Evolutionary conservation across 2,329 filamentous ascomycete species (phyloP).

Genomic region (Penicillium vulpinum): DNA sequence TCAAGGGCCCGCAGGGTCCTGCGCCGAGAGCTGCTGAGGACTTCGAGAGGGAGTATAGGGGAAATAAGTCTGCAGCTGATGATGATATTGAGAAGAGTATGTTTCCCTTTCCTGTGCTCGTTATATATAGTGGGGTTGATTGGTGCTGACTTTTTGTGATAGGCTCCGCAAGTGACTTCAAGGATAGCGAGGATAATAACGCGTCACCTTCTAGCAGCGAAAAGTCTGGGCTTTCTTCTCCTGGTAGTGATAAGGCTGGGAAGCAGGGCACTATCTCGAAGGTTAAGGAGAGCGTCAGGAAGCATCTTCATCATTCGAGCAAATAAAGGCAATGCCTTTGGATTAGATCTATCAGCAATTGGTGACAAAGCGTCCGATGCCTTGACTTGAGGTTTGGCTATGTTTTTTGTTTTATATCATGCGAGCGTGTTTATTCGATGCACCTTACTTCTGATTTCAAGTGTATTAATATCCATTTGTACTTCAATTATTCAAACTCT

Average conservation of each 20-base stretch:
- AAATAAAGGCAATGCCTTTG: neutral
- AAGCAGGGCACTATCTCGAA: constrained; percentile 22
- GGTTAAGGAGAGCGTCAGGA: constrained; percentile 25
- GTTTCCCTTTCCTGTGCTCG: neutral
- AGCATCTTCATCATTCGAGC: constrained; percentile 16
- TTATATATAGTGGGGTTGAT: neutral
- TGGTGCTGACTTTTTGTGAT: neutral
- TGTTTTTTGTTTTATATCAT: neutral
- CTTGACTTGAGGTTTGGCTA: neutral
- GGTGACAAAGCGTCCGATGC: neutral
- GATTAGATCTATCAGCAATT: neutral
- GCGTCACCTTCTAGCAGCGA: neutral
- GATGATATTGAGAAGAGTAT: neutral
- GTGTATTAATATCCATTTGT: constrained; percentile 12
- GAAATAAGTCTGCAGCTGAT: constrained; percentile 13
- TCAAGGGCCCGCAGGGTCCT: constrained; percentile 30
- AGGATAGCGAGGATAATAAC: constrained; percentile 5
- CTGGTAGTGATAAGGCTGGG: constrained; percentile 1
- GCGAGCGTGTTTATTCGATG: neutral
- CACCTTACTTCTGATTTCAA: neutral
- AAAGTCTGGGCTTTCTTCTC: neutral
- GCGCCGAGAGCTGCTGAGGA: constrained; percentile 27
- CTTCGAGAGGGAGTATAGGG: constrained; percentile 31
- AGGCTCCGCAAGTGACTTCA: constrained; percentile 3
- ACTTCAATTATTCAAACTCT: neutral